Base-by-base conservation (phyloP, 495 filamentous ascomycete species). In the Chaetomium fimeti region DNA sequence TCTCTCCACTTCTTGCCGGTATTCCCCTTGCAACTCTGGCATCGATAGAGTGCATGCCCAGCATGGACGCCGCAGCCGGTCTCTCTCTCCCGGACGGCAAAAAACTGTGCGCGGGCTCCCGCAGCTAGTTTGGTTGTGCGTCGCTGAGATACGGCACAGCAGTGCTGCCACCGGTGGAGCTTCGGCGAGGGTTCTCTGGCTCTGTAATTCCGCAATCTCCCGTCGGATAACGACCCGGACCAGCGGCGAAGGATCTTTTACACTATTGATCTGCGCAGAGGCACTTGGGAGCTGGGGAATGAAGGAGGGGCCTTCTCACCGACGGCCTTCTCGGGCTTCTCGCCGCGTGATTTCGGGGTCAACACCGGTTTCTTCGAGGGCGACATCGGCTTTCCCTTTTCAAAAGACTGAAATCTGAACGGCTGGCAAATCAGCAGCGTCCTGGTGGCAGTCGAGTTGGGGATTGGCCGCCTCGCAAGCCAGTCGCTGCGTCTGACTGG, bases 391-490 rank as follows among this genome's bases (percentile, higher is more conserved):
- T 64, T 43, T 22, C 56, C 16, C 24, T 47, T n/a, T 40, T 7
- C 8, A 11, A n/a, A 15, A 47, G 61, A 57, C 53, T 43, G 43
- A 54, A 70, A 72, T 69, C 47, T 64, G 42, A 53, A 40, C 27
- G 56, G 61, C 59, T 58, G 56, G 43, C 72, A 68, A 75, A 74
- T 74, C 65, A 71, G 16, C 24, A 51, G 45, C 29, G 45, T 54
- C 22, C 25, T 45, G 24, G 13, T 27, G 28, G 60, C 25, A 48
- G 55, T 63, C 59, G 27, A 47, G 25, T 49, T 38, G 12, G 66
- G 24, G 71, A 76, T 77, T 77, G 73, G 75, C 53, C 68, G 63
- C 66, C 69, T 64, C 70, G 59, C 60, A 62, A 57, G 43, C 70
- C 71, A 70, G 66, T 71, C 49, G 58, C 59, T 57, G 60, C 38